phyloP scores from a whole-genome alignment of 2,329 filamentous ascomycete species.

The Fusarium mexicanum region DNA sequence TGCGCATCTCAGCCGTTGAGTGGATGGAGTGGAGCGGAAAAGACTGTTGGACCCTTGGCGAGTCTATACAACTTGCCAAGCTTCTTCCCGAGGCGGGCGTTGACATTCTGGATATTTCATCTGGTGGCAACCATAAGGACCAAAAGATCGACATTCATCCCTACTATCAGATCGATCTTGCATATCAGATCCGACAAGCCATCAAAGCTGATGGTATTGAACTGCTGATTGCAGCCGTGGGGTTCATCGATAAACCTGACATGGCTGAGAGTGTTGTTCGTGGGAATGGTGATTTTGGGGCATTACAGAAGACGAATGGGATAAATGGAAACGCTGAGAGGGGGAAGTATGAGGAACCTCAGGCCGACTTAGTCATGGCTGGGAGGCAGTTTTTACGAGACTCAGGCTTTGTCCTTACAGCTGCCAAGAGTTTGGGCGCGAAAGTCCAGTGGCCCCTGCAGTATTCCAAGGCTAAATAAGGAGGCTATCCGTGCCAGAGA shows the following conservation, averaged over 20 bases:
- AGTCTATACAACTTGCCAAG: constrained; percentile 52
- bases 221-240: constrained; percentile 77
- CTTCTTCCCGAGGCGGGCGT: constrained; percentile 77
- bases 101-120: constrained; percentile 84
- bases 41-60: constrained; percentile 71
- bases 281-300: accelerated
- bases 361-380: constrained; percentile 75
- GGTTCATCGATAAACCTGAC: constrained; percentile 74
- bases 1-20: constrained; percentile 69
- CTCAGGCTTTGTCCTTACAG: constrained; percentile 77
- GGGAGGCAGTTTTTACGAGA: constrained; percentile 84
- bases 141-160: constrained; percentile 69
- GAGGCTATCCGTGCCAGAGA: background rate
- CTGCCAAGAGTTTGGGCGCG: constrained; percentile 76
- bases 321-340: constrained; percentile 45
- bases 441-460: constrained; percentile 78
- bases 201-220: constrained; percentile 57
- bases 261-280: constrained; percentile 59
- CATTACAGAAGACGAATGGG: accelerated
- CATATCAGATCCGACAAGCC: constrained; percentile 74
- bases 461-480: constrained; percentile 44
- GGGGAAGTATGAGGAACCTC: constrained; percentile 52
- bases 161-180: constrained; percentile 79
- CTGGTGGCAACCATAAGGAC: constrained; percentile 72
- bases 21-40: constrained; percentile 63